Evolutionary conservation across 23 red algal genomes (phyloP), one percentile per base, ranked within the genome.

Genomic region (Gracilaria gracilis): DNA sequence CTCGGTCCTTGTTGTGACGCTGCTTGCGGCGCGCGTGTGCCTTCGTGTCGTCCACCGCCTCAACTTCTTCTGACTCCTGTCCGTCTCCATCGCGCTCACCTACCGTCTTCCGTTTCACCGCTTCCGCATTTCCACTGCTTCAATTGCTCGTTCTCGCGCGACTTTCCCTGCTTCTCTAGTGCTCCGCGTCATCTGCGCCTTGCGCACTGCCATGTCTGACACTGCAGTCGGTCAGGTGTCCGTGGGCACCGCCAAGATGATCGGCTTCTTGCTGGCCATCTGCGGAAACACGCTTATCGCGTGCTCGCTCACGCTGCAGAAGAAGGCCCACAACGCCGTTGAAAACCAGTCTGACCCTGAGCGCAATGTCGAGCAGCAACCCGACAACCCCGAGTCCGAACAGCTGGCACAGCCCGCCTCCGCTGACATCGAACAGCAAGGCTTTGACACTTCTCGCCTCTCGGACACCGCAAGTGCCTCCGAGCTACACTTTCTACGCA

Each of bases 261-360:
- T 95, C 32, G 93, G 93, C 33, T 77, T 95, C 47, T 51, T 95
- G 36, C 61, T 95, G 31, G 93, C 93, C 32, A 77, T 95, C n/a
- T 86, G 75, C 37, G 93, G 93, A 0, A 91, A 91, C 57, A 88
- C 88, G 14, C 84, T 95, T 67, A 91, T 91, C 7, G 87, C 84
- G 21, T 84, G 84, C 40, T 87, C 84, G 27, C 42, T 95, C 33
- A 91, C 86, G 1, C 55, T 95, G 34, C 93, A 95, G 37, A 95
- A 90, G 25, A 95, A 74, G 57, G 86, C 85, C 50, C 93, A 95
- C 58, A 84, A 70, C 51, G 75, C 53, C 61, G 12, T 74, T 34
- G 75, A 81, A 51, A 32, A 36, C 54, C 42, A 54, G 9, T 55
- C 84, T 13, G 69, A 78, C 47, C 17, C 71, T 64, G 34, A 21